phyloP scores from a whole-genome alignment of 345 rosid genomes.

The Sonneratia caseolaris region DNA sequence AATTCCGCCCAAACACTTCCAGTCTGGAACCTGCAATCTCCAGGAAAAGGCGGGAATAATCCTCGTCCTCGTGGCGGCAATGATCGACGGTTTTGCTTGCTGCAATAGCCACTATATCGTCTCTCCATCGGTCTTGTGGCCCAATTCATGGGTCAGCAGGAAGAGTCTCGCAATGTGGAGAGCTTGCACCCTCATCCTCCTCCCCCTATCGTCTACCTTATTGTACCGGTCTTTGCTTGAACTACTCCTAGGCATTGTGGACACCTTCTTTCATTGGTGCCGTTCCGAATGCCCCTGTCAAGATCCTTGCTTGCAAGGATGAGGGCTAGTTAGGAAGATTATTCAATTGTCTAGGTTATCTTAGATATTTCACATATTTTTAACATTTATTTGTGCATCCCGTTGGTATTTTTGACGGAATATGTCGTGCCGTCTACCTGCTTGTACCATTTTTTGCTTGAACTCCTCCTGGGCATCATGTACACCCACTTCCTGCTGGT shows the following conservation, averaged over 20 bases:
- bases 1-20: slow-evolving; percentile 24
- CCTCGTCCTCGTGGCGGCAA: slow-evolving; percentile 70
- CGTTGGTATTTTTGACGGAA: too few relatives aligned
- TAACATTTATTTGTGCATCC: too few relatives aligned
- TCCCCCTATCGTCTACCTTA: slow-evolving; percentile 63
- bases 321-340: not conserved
- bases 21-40: slow-evolving; percentile 26
- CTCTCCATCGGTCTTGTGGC: slow-evolving; percentile 69
- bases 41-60: slow-evolving; percentile 52
- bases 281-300: slow-evolving; percentile 17
- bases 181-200: slow-evolving; percentile 72
- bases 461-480: too few relatives aligned
- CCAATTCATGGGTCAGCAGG: slow-evolving; percentile 62
- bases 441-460: too few relatives aligned
- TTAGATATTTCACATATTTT: too few relatives aligned
- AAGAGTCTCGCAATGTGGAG: slow-evolving; percentile 64
- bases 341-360: too few relatives aligned
- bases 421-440: too few relatives aligned
- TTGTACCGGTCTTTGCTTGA: slow-evolving; percentile 68
- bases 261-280: slow-evolving; percentile 21
- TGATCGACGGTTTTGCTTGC: slow-evolving; percentile 54
- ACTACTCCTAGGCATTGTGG: slow-evolving; percentile 40
- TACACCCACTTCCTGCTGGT: too few relatives aligned
- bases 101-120: slow-evolving; percentile 63
- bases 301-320: slow-evolving; percentile 29